A percentile compares a stretch with the other conserved stretches of the same genome.
These are phyloP conservation scores for Strobilomyces dryophilus DNA, from an alignment of 768 basidiomycete genomes.

Conservation along the genomic window DNA sequence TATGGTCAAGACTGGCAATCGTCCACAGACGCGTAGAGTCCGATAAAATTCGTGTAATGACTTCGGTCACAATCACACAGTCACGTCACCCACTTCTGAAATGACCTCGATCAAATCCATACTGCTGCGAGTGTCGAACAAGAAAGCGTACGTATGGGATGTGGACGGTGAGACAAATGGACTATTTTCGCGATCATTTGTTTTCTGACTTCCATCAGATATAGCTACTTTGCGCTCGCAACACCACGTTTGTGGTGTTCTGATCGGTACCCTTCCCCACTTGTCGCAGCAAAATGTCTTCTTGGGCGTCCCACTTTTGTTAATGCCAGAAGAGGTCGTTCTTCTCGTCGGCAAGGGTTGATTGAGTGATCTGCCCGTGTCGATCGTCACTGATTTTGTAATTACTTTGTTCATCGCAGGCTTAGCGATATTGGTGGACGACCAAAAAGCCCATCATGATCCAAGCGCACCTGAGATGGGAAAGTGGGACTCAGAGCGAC, in stretches of 20 bases:
- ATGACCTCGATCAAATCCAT: slow-evolving; percentile 34
- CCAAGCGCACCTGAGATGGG: slow-evolving; percentile 47
- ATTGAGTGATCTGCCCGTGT: too few species aligned
- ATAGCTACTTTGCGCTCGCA: slow-evolving; percentile 74
- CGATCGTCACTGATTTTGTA: neutral
- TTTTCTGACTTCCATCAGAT: slow-evolving; percentile 44
- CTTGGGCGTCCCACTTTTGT: slow-evolving; percentile 82
- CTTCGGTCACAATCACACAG: neutral
- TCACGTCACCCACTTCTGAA: neutral
- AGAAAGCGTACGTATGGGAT: slow-evolving; percentile 86
- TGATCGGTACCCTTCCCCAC: slow-evolving; percentile 90
- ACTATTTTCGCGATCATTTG: neutral
- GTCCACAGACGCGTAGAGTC: too few species aligned
- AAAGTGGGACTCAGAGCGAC: slow-evolving; percentile 50
- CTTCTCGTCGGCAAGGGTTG: slow-evolving; percentile 79
- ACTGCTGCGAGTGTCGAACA: slow-evolving; percentile 68
- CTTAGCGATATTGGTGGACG: slow-evolving; percentile 73
- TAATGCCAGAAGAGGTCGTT: slow-evolving; percentile 91
- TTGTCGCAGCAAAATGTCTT: slow-evolving; percentile 96
- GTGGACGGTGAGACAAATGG: slow-evolving; percentile 55
- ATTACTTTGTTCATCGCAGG: slow-evolving; percentile 40
- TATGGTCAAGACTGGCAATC: too few species aligned
- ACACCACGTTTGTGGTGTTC: slow-evolving; percentile 79
- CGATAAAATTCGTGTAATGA: too few species aligned
- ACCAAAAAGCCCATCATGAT: slow-evolving; percentile 51